Evolutionary conservation across 768 basidiomycete species (phyloP), one percentile per base, ranked within the genome.

Genomic region (Grammothele lineata): DNA sequence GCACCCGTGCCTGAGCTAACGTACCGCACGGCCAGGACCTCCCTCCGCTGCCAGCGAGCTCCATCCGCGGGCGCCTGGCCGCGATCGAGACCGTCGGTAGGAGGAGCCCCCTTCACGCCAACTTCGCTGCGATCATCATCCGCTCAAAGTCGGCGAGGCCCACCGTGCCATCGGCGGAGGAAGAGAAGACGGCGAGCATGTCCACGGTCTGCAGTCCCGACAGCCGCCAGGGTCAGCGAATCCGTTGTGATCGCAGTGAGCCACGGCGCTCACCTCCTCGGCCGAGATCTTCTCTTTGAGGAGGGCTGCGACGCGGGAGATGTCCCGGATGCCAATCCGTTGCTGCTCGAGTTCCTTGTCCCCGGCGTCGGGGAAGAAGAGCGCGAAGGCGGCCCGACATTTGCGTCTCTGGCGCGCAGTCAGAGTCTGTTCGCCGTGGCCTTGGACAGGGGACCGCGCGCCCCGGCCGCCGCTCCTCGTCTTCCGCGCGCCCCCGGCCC

Each of bases 161-260:
- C 70, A 92, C 74, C 3, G 85, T 76, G 59, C 80, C 81, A 62
- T 91, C 88, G 0, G 76, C 67, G 0, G 79, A 75, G 0, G 76
- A 79, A 1, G 89, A 87, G 59, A 88, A 92, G 42, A 74, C 73
- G n/a, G 77, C 74, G 1, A 92, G 69, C 88, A 91, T 92, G 47
- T 90, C 87, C 3, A 83, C 56, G 56, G 88, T 82, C 89, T 91
- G 45, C 8, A 17, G n/a, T n/a, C n/a, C n/a, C 40, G 30, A 32
- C 30, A 8, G 30, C 30, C 9, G 9, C 30, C 30, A 32, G 30
- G 30, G 30, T 35, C 15, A 5, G 3, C 19, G 6, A 33, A n/a
- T n/a, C n/a, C n/a, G n/a, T n/a, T n/a, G n/a, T n/a, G n/a, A n/a
- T n/a, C n/a, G 3, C 7, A 27, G n/a, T 17, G 10, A 11, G 17